Evolutionary conservation across 179 eudicot species (phyloP), one percentile per base, ranked within the genome.

Genomic region (Silene coronaria): DNA sequence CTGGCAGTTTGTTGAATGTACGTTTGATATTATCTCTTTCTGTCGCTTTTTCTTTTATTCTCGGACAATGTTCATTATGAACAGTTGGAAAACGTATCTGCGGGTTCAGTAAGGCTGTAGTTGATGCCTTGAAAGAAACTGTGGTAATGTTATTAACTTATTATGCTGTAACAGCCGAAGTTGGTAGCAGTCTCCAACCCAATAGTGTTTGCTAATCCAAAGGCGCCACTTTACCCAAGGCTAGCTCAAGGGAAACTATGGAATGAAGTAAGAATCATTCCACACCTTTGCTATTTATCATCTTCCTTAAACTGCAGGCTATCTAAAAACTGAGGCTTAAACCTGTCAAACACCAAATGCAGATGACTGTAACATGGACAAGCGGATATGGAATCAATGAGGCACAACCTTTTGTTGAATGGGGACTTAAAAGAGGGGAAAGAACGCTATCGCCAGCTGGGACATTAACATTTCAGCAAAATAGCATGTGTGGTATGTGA

Each of bases 351-450:
- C 19, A 6, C 59, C 6, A n/a, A 55, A 11, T 51, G 26, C 78
- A 93, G 98, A 93, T 94, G 97, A 88, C 96, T 26, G 89, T 94
- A 14, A 94, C 98, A 22, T 92, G 98, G 97, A 94, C 97, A 36
- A 94, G 98, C 74, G 98, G 98, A 65, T 94, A 90, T 82, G 85
- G 76, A 57, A 89, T 90, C 48, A 79, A 80, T 75, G 93, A 85
- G 75, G 94, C 97, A 14, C 82, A 82, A 67, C 91, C 97, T 62
- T 85, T 92, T 70, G 89, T 94, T 45, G 89, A 89, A 81, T 94
- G 97, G 97, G 92, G 97, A 69, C 78, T 67, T 53, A 36, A 82
- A 76, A 90, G 87, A 72, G 88, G 79, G 68, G 77, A 80, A 11
- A 85, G 78, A 73, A 79, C 11, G 23, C 83, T 51, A 10, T 86